Conservation (phyloP, 176 grass and related monocot genomes). For the Calamus simplicifolius region DNA sequence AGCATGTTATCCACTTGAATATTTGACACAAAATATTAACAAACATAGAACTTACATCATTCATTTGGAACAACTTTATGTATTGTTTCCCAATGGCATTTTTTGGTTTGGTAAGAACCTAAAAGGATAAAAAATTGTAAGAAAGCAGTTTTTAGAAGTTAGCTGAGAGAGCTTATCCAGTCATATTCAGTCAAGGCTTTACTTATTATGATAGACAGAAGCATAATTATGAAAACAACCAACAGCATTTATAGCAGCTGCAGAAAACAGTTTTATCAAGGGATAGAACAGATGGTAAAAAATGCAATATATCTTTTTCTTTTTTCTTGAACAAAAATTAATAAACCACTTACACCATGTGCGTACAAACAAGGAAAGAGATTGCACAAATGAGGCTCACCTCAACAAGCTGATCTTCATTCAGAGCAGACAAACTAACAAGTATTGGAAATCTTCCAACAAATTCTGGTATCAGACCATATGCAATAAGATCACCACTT, state of each 20-base stretch:
- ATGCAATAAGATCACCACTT: conserved; percentile 62
- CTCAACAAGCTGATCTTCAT: conserved; percentile 66
- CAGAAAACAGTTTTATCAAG: no score
- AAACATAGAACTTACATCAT: conserved; percentile 34
- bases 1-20: no score
- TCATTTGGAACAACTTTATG: conserved; percentile 65
- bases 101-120: conserved; percentile 64
- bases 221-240: no score
- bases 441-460: conserved; percentile 73
- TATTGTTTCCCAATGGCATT: conserved; percentile 61
- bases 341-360: no score
- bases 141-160: conserved; percentile 7
- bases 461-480: conserved; percentile 69
- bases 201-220: no score
- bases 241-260: no score
- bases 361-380: conserved; percentile 4
- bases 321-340: no score
- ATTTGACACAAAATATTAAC: neutral
- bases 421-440: conserved; percentile 61
- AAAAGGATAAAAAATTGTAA: conserved; percentile 9
- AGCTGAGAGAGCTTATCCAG: no score
- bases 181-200: no score
- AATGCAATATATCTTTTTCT: neutral
- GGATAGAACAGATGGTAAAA: no score
- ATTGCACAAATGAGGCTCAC: conserved; percentile 15